Evolutionary conservation across 2,329 filamentous ascomycete species (phyloP).

Genomic region (Ophiognomonia clavigignenti-juglandacearum): DNA sequence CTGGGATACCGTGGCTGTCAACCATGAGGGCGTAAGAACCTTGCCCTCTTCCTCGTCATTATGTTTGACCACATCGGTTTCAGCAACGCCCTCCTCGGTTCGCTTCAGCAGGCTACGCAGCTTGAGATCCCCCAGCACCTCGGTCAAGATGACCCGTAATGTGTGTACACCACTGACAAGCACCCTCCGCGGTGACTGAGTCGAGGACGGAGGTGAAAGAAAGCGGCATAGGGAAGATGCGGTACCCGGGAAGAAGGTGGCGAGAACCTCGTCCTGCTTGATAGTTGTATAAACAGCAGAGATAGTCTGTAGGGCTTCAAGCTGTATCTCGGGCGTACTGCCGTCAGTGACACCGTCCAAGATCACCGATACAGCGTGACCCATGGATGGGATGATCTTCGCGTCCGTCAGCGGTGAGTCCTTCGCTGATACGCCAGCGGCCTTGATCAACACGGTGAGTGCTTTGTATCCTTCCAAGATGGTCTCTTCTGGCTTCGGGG

Average conservation of each 20-base stretch:
- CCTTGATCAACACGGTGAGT: constrained; percentile 60
- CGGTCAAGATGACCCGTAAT: constrained; percentile 49
- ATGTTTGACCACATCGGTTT: constrained; percentile 24
- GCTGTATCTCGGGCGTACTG: constrained; percentile 61
- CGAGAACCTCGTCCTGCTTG: constrained; percentile 68
- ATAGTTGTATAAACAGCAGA: constrained; percentile 58
- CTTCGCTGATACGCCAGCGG: constrained; percentile 46
- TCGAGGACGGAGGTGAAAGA: constrained; percentile 61
- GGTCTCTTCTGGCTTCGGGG: constrained; percentile 65
- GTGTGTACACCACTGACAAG: constrained; percentile 58
- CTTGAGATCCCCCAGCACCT: constrained; percentile 54
- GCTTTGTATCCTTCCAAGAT: constrained; percentile 66
- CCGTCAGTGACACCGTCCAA: constrained; percentile 68
- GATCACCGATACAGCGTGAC: constrained; percentile 76
- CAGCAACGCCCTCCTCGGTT: constrained; percentile 18
- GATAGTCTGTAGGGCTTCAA: constrained; percentile 63
- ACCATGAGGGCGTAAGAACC: constrained; percentile 56
- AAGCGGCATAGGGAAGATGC: constrained; percentile 77
- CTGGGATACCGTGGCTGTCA: constrained; percentile 73
- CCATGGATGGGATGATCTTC: constrained; percentile 69
- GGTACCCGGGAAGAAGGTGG: constrained; percentile 82
- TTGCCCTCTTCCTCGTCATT: constrained; percentile 28
- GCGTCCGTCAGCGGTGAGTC: constrained; percentile 45
- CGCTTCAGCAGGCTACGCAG: constrained; percentile 41
- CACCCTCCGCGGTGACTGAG: constrained; percentile 52